A percentile compares a stretch with the other conserved stretches of the same genome.
Evolutionary conservation across 441 rosid species (phyloP).

Genomic region (Mallotus japonicus): DNA sequence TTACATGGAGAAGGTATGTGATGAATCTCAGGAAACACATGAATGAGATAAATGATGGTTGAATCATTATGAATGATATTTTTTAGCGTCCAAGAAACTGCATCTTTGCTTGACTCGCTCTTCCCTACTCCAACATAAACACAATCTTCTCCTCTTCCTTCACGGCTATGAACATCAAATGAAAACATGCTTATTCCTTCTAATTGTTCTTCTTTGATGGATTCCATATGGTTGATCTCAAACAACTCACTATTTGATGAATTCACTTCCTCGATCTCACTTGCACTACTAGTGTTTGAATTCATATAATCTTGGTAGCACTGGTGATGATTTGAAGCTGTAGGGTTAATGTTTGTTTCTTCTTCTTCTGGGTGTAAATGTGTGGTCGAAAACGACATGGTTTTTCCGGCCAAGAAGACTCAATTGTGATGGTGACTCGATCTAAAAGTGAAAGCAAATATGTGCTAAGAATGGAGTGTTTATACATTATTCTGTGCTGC

Average conservation of each 20-base stretch:
- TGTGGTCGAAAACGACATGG: no score
- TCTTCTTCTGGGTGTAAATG: neutral
- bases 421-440: no score
- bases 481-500: no score
- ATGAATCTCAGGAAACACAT: slow-evolving; percentile 66
- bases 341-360: neutral
- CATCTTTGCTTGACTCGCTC: slow-evolving; percentile 71
- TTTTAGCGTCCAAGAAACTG: slow-evolving; percentile 64
- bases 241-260: slow-evolving; percentile 7
- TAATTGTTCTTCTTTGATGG: slow-evolving; percentile 37
- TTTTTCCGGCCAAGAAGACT: no score
- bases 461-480: no score
- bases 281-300: no score
- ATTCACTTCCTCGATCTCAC: slow-evolving; percentile 48
- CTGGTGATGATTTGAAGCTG: neutral
- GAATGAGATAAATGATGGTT: slow-evolving; percentile 56
- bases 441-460: no score
- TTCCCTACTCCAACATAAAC: slow-evolving; percentile 74
- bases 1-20: slow-evolving; percentile 70
- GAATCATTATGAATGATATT: slow-evolving; percentile 34
- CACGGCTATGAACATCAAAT: slow-evolving; percentile 20
- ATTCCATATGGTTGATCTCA: slow-evolving; percentile 25
- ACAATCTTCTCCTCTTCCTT: slow-evolving; percentile 28
- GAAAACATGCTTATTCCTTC: slow-evolving; percentile 42
- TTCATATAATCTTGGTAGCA: no score